Conservation (phyloP, 2,329 filamentous ascomycete species). For the Alternaria sp. region DNA sequence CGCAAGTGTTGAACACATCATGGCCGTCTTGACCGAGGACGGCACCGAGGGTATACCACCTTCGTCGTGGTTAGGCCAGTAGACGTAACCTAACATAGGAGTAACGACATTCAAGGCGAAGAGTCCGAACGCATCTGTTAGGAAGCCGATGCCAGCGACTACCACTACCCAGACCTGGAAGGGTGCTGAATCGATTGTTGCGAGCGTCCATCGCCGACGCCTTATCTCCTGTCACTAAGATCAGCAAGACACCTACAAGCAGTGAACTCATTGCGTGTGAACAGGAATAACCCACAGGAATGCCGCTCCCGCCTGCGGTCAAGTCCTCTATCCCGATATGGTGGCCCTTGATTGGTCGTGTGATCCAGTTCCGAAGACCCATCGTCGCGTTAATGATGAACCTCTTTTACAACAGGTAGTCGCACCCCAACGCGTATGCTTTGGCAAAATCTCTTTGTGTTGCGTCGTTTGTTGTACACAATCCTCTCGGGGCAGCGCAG, state of each 20-base stretch:
- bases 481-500: slow-evolving; percentile 12
- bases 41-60: slow-evolving; percentile 36
- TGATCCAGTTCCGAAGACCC: slow-evolving; percentile 45
- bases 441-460: neutral
- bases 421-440: neutral
- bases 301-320: slow-evolving; percentile 42
- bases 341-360: slow-evolving; percentile 40
- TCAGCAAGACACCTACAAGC: neutral
- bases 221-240: slow-evolving; percentile 24
- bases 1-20: slow-evolving; percentile 50
- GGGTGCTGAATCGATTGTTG: slow-evolving; percentile 45
- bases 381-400: slow-evolving; percentile 11
- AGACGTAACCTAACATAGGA: slow-evolving; percentile 52
- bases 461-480: slow-evolving; percentile 6
- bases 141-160: slow-evolving; percentile 52
- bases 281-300: slow-evolving; percentile 32
- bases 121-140: slow-evolving; percentile 52
- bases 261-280: neutral
- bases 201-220: slow-evolving; percentile 43
- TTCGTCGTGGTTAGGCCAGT: slow-evolving; percentile 41
- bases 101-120: slow-evolving; percentile 53
- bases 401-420: neutral
- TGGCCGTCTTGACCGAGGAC: slow-evolving; percentile 45
- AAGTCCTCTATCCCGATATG: slow-evolving; percentile 43
- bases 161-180: slow-evolving; percentile 49